Conservation (phyloP, 805 yeast species). For the Metschnikowia peoriensis region DNA sequence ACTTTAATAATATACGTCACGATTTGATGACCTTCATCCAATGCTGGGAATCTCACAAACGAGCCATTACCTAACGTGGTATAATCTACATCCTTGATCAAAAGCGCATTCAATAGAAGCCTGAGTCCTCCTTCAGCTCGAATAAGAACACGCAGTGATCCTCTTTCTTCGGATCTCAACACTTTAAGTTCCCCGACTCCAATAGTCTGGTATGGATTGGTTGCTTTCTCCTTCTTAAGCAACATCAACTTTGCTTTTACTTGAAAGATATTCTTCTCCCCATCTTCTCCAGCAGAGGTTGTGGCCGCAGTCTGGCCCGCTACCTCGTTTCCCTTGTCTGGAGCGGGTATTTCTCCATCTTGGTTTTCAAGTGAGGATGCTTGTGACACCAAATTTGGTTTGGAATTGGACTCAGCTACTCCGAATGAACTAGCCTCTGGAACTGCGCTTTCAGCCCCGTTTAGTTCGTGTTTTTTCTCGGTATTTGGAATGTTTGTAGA, state of each 20-base stretch:
- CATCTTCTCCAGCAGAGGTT: conserved; percentile 79
- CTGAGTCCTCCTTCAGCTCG: conserved; percentile 90
- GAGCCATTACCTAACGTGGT: conserved; percentile 62
- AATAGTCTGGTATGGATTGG: conserved; percentile 51
- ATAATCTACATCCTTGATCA: conserved; percentile 59
- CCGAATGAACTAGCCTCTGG: too few species aligned
- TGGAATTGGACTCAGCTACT: too few species aligned
- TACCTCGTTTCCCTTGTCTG: neutral
- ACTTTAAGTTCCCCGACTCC: conserved; percentile 86
- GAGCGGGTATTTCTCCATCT: too few species aligned
- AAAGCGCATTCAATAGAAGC: conserved; percentile 65
- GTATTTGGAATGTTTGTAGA: neutral
- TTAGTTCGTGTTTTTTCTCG: neutral
- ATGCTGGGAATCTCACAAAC: conserved; percentile 63
- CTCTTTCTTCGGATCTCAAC: conserved; percentile 56
- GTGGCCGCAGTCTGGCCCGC: neutral
- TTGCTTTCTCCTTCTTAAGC: conserved; percentile 49
- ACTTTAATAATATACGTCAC: conserved; percentile 72
- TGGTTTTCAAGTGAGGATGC: too few species aligned
- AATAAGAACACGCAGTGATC: conserved; percentile 67
- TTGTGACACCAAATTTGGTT: too few species aligned
- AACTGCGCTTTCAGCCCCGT: neutral
- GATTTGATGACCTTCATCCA: conserved; percentile 47
- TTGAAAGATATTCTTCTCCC: conserved; percentile 61
- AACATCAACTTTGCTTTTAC: conserved; percentile 72